Evolutionary conservation across 2,329 filamentous ascomycete genomes (phyloP), one percentile per base, ranked within the genome.

Genomic region (Mollisiaceae sp.): DNA sequence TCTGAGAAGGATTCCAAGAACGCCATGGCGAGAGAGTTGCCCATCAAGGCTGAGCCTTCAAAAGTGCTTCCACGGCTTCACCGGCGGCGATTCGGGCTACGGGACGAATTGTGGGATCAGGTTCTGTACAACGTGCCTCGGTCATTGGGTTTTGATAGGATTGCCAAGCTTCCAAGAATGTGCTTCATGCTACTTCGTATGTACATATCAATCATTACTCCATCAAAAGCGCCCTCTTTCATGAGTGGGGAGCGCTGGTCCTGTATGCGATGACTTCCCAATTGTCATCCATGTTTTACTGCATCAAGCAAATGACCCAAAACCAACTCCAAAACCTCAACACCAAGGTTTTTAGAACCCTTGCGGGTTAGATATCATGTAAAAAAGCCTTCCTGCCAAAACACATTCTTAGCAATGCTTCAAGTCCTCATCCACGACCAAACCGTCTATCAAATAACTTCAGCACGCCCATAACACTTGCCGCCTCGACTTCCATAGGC

Each of bases 381-480:
- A 38, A 22, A 35, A 57, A 20, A 36, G 14, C 11, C 15, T n/a
- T 43, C 41, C 15, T 18, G 12, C n/a, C 20, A 8, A 50, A 22
- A 22, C 11, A 5, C 6, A 2, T 9, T 50, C 45, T 11, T 20
- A 50, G 20, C 24, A 24, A 24, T 56, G 58, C 8, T 55, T n/a
- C 20, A 18, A 24, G 50, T 12, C n/a, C 50, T 75, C 70, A 77
- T 59, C 73, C 78, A 64, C 79, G 75, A 18, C 88, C 88, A 76
- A 94, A 94, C 62, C 91, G 81, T 59, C 92, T 83, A 73, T 94
- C 91, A 78, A 94, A 94, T 69, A 91, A 89, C 77, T 91, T 91
- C 66, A 94, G 79, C n/a, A 93, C 91, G 50, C 89, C 90, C 91
- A 94, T 93, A 62, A 94, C 92, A 76, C 91, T 93, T 0, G 91